These are phyloP conservation scores for Colletotrichum horii DNA, from an alignment of 2,329 filamentous ascomycete genomes.

Conservation along the genomic window DNA sequence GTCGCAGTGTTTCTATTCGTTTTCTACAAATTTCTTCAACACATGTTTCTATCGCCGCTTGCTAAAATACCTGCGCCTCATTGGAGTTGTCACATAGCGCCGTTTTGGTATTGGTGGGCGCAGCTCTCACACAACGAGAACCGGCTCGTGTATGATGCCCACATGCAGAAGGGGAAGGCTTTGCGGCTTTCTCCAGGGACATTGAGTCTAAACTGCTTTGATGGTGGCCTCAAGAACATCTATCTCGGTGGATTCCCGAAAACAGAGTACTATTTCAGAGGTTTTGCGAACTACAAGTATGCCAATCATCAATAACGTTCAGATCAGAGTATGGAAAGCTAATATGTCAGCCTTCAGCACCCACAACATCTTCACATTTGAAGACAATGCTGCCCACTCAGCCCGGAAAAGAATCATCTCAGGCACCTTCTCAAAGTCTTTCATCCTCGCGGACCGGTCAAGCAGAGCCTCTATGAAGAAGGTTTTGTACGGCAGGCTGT, in stretches of 20 bases:
- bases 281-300: not conserved
- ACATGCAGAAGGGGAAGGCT: not conserved
- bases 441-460: not conserved
- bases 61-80: not conserved
- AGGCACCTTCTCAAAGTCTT: not conserved
- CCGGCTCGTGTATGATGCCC: not conserved
- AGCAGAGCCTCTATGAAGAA: not conserved
- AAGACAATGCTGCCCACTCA: not conserved
- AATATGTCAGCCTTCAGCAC: not conserved
- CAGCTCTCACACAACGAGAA: not conserved
- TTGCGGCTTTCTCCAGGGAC: not conserved
- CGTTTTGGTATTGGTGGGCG: not conserved
- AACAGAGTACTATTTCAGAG: not conserved
- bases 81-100: not conserved
- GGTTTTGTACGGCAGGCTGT: not conserved
- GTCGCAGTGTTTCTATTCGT: not conserved
- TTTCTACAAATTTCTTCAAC: not conserved
- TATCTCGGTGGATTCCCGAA: not conserved
- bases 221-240: not conserved
- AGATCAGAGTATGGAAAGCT: not conserved
- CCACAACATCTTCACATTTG: not conserved
- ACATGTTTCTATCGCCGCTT: not conserved
- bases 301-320: not conserved
- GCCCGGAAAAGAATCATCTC: not conserved
- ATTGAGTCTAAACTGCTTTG: not conserved